Evolutionary conservation across 345 rosid species (phyloP).

Genomic region (Acer negundo): DNA sequence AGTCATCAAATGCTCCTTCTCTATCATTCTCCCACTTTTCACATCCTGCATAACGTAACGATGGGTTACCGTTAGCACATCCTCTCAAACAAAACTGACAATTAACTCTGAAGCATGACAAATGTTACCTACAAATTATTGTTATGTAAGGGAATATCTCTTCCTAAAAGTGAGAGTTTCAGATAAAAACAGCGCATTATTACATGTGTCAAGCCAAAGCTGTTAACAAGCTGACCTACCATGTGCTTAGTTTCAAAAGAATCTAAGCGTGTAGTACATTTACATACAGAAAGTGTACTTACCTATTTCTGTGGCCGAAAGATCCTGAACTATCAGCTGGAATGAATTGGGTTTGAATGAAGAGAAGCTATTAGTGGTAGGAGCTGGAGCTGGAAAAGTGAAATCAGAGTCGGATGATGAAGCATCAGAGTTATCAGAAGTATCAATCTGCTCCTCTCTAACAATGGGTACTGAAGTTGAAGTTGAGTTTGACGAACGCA

Average conservation of each 20-base stretch:
- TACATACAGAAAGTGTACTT: conserved; percentile 23
- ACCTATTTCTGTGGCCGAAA: conserved; percentile 58
- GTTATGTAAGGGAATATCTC: conserved; percentile 7
- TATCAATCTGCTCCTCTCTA: conserved; percentile 45
- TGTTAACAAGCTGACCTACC: conserved; percentile 1
- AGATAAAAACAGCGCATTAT: background rate
- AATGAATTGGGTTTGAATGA: conserved; percentile 33
- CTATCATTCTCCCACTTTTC: conserved; percentile 50
- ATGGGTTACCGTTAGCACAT: conserved; percentile 15
- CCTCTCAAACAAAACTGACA: conserved; percentile 14
- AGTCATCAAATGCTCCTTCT: conserved; percentile 83
- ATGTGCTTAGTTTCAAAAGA: background rate
- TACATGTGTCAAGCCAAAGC: background rate
- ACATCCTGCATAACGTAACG: conserved; percentile 55
- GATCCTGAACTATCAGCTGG: conserved; percentile 56
- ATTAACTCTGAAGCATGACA: background rate
- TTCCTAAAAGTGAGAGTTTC: background rate
- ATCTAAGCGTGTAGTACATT: conserved; percentile 21
- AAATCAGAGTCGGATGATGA: conserved; percentile 72
- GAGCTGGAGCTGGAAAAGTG: conserved; percentile 61
- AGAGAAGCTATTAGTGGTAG: conserved; percentile 31
- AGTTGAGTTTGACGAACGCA: conserved; percentile 52
- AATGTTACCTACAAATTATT: background rate
- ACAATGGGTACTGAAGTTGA: conserved; percentile 46
- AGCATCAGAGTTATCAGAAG: conserved; percentile 60